Evolutionary conservation across 495 filamentous ascomycete genomes (phyloP), one percentile per base, ranked within the genome.

Genomic region (Annulohypoxylon moriforme): DNA sequence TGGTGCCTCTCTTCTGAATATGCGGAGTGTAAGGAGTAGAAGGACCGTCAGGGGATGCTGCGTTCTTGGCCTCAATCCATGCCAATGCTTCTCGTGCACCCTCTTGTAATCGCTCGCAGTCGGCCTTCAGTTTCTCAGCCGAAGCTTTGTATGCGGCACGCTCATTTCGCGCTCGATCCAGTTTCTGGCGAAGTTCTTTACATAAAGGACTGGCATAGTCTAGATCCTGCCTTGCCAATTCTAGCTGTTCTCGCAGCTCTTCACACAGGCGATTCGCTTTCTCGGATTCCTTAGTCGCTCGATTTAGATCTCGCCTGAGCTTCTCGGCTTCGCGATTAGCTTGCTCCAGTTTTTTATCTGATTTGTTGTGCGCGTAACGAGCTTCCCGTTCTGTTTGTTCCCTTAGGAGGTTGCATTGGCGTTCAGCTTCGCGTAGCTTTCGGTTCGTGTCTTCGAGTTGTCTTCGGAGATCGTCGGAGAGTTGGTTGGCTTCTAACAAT

Each of bases 401-500:
- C 53, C 83, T 81, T 33, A 85, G 76, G 13, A 81, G 76, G 57
- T 82, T 78, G 47, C 79, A 78, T 64, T 83, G 79, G 42, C 78
- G 67, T 49, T 83, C 79, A 18, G 80, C 74, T 6, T 83, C 81
- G 4, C 76, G 78, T 7, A 82, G 73, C 62, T 78, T 80, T 63
- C 82, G 61, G 24, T 52, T 53, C 20, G 68, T 4, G 8, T 75
- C 65, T 69, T 87, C 83, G 52, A 89, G 85, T 47, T 90, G 86
- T 16, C 70, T 81, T 82, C 85, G 88, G 31, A 97, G 78, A 64
- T 90, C 87, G 47, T 87, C 87, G 0, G 92, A 89, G 33, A 91
- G 84, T 24, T 79, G 82, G 81, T 99, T 93, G 25, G 97, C 84
- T 65, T 90, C 87, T 46, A 87, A 82, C 4, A 99, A 92, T 74